A percentile compares a stretch with the other conserved stretches of the same genome.
Conservation (phyloP, 768 basidiomycete genomes). For the Boletus barrowsii region DNA sequence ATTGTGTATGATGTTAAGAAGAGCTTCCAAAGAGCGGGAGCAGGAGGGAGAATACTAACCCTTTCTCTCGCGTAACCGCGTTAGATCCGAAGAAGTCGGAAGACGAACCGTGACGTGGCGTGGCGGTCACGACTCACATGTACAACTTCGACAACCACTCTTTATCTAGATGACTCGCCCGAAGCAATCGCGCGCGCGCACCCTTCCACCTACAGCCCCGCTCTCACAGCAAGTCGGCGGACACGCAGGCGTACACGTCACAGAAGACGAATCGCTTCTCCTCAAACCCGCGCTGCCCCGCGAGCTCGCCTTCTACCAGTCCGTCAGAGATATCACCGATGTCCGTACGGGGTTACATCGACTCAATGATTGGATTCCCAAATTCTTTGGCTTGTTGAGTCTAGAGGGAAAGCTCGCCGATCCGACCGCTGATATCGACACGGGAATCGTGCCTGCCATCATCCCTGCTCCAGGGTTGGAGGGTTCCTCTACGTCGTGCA, state of each 20-base stretch:
- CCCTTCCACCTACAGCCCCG: conserved; percentile 27
- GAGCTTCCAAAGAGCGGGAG: too few species aligned
- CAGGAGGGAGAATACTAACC: too few species aligned
- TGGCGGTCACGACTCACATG: too few species aligned
- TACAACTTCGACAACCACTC: too few species aligned
- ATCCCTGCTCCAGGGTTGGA: conserved; percentile 33
- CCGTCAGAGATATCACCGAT: conserved; percentile 35
- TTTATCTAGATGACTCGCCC: background rate
- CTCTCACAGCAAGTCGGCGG: conserved; percentile 75
- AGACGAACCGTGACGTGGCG: too few species aligned
- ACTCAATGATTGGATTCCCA: conserved; percentile 63
- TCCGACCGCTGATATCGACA: conserved; percentile 6
- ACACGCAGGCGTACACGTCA: conserved; percentile 68
- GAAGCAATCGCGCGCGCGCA: conserved; percentile 13
- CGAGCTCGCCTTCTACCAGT: conserved; percentile 73
- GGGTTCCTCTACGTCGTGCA: conserved; percentile 38
- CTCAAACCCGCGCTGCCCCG: conserved; percentile 69
- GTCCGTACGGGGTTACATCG: conserved; percentile 12
- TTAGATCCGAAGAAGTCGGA: too few species aligned
- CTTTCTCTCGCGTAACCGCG: too few species aligned
- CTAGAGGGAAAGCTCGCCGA: conserved; percentile 50
- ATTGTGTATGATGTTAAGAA: too few species aligned
- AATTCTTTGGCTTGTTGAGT: conserved; percentile 75
- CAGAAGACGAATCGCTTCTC: conserved; percentile 72
- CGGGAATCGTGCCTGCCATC: conserved; percentile 17